Percentiles rank a stretch among this genome's conserved stretches.
Conservation (phyloP, 2,329 filamentous ascomycete species). For the Stachybotrys elegans region DNA sequence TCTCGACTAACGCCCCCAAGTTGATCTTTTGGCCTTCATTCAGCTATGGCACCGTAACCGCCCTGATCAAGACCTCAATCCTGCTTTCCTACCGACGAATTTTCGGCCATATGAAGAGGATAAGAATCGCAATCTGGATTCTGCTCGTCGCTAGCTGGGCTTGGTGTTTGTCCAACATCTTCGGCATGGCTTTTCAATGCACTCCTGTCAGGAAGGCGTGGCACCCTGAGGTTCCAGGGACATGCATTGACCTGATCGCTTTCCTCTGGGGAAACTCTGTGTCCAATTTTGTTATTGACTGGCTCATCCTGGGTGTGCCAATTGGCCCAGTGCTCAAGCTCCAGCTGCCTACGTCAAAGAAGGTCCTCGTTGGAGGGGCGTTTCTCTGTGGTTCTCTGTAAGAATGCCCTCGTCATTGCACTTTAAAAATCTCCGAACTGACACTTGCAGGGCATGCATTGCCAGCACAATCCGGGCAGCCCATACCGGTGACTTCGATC, state of each 20-base stretch:
- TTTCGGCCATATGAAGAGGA: background rate
- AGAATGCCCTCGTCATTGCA: background rate
- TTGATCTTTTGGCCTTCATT: background rate
- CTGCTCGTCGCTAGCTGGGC: background rate
- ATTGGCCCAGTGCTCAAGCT: background rate
- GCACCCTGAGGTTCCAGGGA: background rate
- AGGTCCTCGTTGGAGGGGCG: background rate
- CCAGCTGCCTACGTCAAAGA: background rate
- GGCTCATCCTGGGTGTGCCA: background rate
- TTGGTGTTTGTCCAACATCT: background rate
- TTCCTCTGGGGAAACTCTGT: background rate
- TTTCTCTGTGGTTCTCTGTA: background rate
- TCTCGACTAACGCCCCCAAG: background rate
- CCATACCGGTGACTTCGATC: background rate
- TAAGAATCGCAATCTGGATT: background rate
- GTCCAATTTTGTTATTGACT: background rate
- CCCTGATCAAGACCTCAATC: background rate
- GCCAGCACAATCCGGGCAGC: background rate
- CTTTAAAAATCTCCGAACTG: background rate
- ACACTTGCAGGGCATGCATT: background rate
- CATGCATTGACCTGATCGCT: background rate
- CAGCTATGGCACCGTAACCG: background rate
- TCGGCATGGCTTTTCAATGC: background rate
- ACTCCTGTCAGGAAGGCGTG: background rate
- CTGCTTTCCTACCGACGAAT: background rate